Conservation (phyloP, 768 basidiomycete genomes). For the Phylloporus scabripes region DNA sequence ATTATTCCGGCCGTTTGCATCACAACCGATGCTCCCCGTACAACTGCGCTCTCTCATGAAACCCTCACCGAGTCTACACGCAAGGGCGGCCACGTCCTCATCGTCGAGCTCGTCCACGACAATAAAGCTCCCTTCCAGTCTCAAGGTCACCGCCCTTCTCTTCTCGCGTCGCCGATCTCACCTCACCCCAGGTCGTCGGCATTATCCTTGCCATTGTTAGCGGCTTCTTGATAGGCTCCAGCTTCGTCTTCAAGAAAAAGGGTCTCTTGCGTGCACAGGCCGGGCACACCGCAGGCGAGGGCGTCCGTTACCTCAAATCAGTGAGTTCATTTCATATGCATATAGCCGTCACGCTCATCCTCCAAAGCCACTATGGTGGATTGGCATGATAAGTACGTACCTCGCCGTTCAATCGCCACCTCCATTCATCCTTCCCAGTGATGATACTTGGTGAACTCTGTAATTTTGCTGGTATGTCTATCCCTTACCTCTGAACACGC, state of each 20-base stretch:
- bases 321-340: slow-evolving; percentile 41
- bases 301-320: slow-evolving; percentile 93
- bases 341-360: slow-evolving; percentile 8
- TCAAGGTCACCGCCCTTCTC: slow-evolving; percentile 40
- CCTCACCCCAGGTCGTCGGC: slow-evolving; percentile 55
- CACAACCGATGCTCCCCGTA: slow-evolving; percentile 6
- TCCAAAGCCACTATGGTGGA: slow-evolving; percentile 81
- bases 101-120: slow-evolving; percentile 34
- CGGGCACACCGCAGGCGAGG: slow-evolving; percentile 73
- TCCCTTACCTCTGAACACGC: background rate
- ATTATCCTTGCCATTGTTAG: slow-evolving; percentile 70
- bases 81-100: slow-evolving; percentile 34
- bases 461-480: slow-evolving; percentile 70
- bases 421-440: slow-evolving; percentile 38
- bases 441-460: slow-evolving; percentile 91
- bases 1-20: background rate
- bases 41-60: slow-evolving; percentile 9
- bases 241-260: slow-evolving; percentile 98
- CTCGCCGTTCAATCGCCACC: background rate
- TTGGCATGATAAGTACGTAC: slow-evolving; percentile 71
- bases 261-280: slow-evolving; percentile 78
- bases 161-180: background rate
- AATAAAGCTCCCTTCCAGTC: slow-evolving; percentile 37
- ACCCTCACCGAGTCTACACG: slow-evolving; percentile 4
- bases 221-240: slow-evolving; percentile 85